A percentile compares a stretch with the other conserved stretches of the same genome.
Conservation (phyloP, 2,329 filamentous ascomycete genomes). For the Monilinia polystroma region DNA sequence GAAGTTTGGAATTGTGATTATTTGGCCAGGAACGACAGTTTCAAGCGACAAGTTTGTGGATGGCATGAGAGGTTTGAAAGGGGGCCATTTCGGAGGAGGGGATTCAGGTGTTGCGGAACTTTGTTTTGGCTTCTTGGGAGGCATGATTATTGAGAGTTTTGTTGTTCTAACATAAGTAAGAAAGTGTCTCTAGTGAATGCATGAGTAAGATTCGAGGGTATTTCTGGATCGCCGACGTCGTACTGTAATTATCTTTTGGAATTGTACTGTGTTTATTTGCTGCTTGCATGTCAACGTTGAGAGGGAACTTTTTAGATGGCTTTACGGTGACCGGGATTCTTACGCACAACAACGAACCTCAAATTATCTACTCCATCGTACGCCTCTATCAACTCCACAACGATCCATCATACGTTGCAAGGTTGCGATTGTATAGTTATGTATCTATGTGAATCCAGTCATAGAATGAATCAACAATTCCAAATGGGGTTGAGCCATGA, state of each 20-base stretch:
- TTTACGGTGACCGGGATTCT: conserved; percentile 15
- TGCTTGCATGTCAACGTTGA: neutral
- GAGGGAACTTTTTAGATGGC: neutral
- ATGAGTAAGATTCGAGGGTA: neutral
- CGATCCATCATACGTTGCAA: neutral
- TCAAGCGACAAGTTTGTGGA: conserved; percentile 55
- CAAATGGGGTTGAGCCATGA: neutral
- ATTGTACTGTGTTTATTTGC: neutral
- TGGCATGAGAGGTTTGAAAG: conserved; percentile 56
- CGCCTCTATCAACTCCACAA: neutral
- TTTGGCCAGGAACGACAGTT: conserved; percentile 54
- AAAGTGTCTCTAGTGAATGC: neutral
- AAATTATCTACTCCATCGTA: neutral
- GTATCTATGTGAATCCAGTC: neutral
- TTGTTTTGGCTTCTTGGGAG: conserved; percentile 29
- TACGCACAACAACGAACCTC: neutral
- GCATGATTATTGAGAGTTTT: conserved; percentile 17
- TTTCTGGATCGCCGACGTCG: neutral
- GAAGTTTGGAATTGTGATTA: conserved; percentile 61
- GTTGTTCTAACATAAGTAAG: neutral
- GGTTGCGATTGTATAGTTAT: neutral
- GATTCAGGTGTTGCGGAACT: conserved; percentile 22
- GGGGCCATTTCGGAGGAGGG: conserved; percentile 57
- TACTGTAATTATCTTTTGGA: neutral
- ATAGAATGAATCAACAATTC: neutral